A percentile compares a stretch with the other conserved stretches of the same genome.
Evolutionary conservation across 2,329 filamentous ascomycete genomes (phyloP).

Genomic region (Fusarium cyanostomum): DNA sequence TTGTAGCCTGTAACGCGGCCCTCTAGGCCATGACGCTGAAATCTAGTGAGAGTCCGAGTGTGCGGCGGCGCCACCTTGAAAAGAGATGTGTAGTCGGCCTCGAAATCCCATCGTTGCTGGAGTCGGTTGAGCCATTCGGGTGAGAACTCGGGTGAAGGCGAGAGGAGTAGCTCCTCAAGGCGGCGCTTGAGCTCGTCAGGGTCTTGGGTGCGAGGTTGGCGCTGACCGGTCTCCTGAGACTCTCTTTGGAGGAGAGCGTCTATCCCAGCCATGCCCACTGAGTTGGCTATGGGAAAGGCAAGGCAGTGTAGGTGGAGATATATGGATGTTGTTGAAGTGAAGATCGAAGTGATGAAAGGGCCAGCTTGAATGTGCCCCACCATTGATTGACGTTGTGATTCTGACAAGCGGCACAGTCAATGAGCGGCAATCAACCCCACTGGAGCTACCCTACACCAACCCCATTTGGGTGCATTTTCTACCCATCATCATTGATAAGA

Average conservation of each 20-base stretch:
- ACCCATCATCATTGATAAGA: too few species aligned
- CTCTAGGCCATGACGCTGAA: constrained; percentile 89
- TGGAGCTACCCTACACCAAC: constrained; percentile 12
- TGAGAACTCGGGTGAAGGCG: constrained; percentile 81
- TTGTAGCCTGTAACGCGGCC: constrained; percentile 92
- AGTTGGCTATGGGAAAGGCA: constrained; percentile 5
- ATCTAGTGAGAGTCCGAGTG: constrained; percentile 92
- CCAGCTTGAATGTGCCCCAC: constrained; percentile 37
- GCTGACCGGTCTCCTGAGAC: constrained; percentile 18
- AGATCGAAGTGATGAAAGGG: constrained; percentile 30
- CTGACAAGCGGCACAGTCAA: constrained; percentile 18
- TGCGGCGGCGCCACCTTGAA: constrained; percentile 91
- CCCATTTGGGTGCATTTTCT: not conserved
- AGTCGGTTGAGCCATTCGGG: constrained; percentile 86
- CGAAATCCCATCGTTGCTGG: constrained; percentile 88
- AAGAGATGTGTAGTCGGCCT: constrained; percentile 82
- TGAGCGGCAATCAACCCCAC: constrained; percentile 14
- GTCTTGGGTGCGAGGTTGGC: constrained; percentile 50
- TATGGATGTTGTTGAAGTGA: not conserved
- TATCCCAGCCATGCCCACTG: constrained; percentile 47
- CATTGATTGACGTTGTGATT: constrained; percentile 40
- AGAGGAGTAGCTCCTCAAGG: constrained; percentile 81
- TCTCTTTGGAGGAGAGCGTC: constrained; percentile 47
- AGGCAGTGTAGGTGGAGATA: constrained; percentile 3
- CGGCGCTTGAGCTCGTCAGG: constrained; percentile 72